These are phyloP conservation scores for Jaapia argillacea DNA, from an alignment of 768 basidiomycete genomes.

Conservation along the genomic window DNA sequence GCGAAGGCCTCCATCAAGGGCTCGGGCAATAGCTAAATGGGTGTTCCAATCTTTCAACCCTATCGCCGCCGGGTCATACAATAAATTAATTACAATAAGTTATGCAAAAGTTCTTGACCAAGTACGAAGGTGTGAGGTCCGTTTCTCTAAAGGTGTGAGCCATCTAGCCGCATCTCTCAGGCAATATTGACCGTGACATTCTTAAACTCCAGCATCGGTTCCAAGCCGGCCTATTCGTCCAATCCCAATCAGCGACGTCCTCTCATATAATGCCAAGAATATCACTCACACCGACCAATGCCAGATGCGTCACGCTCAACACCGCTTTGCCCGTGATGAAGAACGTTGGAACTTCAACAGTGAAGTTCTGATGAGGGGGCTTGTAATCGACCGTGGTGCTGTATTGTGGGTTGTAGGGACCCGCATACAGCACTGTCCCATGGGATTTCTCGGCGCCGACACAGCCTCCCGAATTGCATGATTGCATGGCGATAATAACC, in stretches of 20 bases:
- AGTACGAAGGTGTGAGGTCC: too few relatives aligned
- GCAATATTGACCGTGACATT: constrained; percentile 11
- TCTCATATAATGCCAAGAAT: too few relatives aligned
- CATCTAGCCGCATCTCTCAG: too few relatives aligned
- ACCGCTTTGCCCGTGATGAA: neutral
- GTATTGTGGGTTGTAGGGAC: neutral
- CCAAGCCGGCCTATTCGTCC: constrained; percentile 6
- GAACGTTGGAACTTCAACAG: neutral
- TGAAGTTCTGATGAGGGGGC: constrained; percentile 1
- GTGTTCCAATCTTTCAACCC: too few relatives aligned
- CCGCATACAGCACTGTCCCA: neutral
- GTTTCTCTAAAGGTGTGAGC: too few relatives aligned
- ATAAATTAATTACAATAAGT: too few relatives aligned
- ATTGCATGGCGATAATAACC: constrained; percentile 24
- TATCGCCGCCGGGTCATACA: too few relatives aligned
- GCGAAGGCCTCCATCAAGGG: too few relatives aligned
- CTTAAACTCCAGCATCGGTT: constrained; percentile 8
- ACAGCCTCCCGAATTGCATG: too few relatives aligned
- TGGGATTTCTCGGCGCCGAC: constrained; percentile 7
- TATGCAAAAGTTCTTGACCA: too few relatives aligned
- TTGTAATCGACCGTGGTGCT: neutral
- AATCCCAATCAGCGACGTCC: neutral
- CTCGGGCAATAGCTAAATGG: too few relatives aligned
- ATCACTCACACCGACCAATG: neutral
- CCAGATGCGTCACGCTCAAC: neutral